Percentiles rank a stretch among this genome's conserved stretches.
phyloP scores from a whole-genome alignment of 176 grass and related monocot genomes.

The Juncus inflexus region DNA sequence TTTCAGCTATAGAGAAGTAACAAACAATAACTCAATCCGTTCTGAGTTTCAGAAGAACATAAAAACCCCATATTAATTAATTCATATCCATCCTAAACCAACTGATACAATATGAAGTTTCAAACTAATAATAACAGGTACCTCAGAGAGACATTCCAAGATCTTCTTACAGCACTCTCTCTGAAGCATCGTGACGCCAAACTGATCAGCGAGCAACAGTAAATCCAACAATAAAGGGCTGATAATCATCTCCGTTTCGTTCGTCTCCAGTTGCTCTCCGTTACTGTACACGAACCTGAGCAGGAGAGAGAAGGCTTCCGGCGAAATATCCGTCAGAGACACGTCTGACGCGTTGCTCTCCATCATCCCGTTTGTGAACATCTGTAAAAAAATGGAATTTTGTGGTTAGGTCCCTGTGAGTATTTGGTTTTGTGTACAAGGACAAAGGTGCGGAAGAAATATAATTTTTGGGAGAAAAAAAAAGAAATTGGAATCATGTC shows the following conservation, averaged over 20 bases:
- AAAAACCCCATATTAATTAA: no score
- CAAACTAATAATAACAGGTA: slow-evolving; percentile 36
- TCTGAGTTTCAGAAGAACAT: no score
- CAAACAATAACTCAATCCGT: no score
- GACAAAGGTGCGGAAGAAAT: not conserved
- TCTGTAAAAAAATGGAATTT: slow-evolving; percentile 36
- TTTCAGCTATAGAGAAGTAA: no score
- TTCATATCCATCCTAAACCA: no score
- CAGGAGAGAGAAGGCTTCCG: slow-evolving; percentile 65
- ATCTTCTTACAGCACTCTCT: slow-evolving; percentile 77
- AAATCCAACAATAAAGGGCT: slow-evolving; percentile 49
- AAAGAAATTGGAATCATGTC: no score
- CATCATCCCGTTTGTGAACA: slow-evolving; percentile 98
- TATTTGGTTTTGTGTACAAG: slow-evolving; percentile 14
- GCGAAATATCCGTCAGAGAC: slow-evolving; percentile 55
- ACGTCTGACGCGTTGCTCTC: slow-evolving; percentile 67
- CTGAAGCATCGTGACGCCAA: slow-evolving; percentile 67
- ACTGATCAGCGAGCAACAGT: slow-evolving; percentile 81
- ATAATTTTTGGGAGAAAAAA: no score
- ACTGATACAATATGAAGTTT: no score
- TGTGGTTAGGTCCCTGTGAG: slow-evolving; percentile 13
- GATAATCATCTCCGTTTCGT: slow-evolving; percentile 23
- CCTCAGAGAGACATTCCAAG: slow-evolving; percentile 79
- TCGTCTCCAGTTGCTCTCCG: slow-evolving; percentile 41
- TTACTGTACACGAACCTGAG: slow-evolving; percentile 83